A percentile compares a stretch with the other conserved stretches of the same genome.
Evolutionary conservation across 306 rosid genomes (phyloP).

Genomic region (Gynostemma pentaphyllum): DNA sequence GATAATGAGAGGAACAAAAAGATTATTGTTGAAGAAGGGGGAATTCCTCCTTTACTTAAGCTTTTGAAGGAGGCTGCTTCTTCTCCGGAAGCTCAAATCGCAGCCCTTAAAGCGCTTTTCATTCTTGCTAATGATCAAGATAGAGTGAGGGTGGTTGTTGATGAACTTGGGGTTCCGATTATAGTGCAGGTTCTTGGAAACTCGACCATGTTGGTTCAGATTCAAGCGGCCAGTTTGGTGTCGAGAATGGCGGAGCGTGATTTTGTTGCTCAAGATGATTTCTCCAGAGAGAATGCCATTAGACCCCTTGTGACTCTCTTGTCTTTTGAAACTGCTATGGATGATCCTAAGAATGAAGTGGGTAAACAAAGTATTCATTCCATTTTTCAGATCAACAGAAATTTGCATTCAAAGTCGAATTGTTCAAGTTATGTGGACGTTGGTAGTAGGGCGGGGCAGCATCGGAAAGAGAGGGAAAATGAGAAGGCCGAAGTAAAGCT

Average conservation of each 20-base stretch:
- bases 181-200: conserved; percentile 53
- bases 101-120: conserved; percentile 57
- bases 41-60: conserved; percentile 55
- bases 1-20: conserved; percentile 61
- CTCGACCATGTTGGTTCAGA: conserved; percentile 49
- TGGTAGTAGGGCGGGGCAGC: conserved; percentile 35
- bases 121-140: conserved; percentile 34
- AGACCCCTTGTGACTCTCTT: conserved; percentile 52
- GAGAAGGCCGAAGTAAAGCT: conserved; percentile 48
- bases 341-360: conserved; percentile 32
- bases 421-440: conserved; percentile 39
- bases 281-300: conserved; percentile 55
- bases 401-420: neutral
- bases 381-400: conserved; percentile 37
- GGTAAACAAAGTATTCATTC: conserved; percentile 42
- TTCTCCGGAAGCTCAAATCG: conserved; percentile 52
- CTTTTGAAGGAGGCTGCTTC: conserved; percentile 42
- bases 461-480: conserved; percentile 37
- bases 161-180: conserved; percentile 30
- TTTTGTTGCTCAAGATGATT: conserved; percentile 44
- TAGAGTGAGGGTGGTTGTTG: conserved; percentile 25
- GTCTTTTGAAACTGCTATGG: conserved; percentile 47
- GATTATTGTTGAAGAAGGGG: conserved; percentile 69
- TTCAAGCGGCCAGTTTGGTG: conserved; percentile 48
- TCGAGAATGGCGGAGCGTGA: conserved; percentile 49